Evolutionary conservation across 768 basidiomycete genomes (phyloP), one percentile per base, ranked within the genome.

Genomic region (Cubamyces lactineus): DNA sequence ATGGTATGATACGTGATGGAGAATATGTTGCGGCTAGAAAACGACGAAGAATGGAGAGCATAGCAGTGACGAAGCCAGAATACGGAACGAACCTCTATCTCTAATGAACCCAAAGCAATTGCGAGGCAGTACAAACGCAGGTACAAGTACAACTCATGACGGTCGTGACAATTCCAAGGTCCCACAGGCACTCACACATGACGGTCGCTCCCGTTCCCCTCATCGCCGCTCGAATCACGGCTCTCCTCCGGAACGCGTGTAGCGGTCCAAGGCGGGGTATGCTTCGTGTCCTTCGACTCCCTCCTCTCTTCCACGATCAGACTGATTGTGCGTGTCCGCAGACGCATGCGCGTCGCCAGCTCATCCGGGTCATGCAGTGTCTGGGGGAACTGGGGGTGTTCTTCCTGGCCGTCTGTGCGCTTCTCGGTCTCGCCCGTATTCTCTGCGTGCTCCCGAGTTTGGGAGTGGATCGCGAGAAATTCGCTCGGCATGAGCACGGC

Each of bases 401-500:
- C 57, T 2, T 13, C 34, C 11, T 55, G 47, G 9, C 11, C n/a
- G 21, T 49, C 23, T 12, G 53, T 38, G 15, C 45, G 47, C 42
- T 57, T 62, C 43, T 57, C 55, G 24, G 53, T 62, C 43, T 57
- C 55, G 24, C 8, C 9, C 7, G 23, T 9, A 9, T 11, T 12
- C 12, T 49, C 26, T 19, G 34, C 30, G 5, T 24, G 19, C n/a
- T 21, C 17, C 15, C 42, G 30, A 4, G 23, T 39, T n/a, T 39
- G 39, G 5, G 53, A 19, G 24, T 30, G 45, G 39, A 53, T 55
- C 19, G 26, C 39, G 30, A 63, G 53, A 45, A 64, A 64, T 23
- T 61, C 59, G 54, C 53, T 41, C 4, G 68, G 65, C 50, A 67
- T 57, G 46, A 67, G 63, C n/a, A 69, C 61, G 3, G 62, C 61